Percentiles rank a stretch among this genome's conserved stretches.
Conservation (phyloP, 192 early-diverging fungal genomes). For the Umbelopsis vinacea region DNA sequence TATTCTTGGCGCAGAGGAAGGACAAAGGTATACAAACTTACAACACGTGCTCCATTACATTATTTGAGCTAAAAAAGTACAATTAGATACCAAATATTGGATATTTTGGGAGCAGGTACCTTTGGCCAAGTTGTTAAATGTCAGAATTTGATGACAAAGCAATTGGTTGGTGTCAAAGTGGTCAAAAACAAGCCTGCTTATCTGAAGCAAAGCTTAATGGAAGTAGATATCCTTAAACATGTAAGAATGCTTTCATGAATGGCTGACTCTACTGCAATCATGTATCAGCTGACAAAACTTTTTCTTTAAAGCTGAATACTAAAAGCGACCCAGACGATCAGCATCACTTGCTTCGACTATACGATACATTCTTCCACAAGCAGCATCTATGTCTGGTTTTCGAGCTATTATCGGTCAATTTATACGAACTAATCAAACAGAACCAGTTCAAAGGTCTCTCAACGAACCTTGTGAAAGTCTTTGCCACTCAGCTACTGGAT, state of each 20-base stretch:
- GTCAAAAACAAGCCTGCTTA: slow-evolving; percentile 98
- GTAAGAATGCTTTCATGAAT: slow-evolving; percentile 43
- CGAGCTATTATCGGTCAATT: slow-evolving; percentile 94
- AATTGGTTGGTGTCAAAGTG: slow-evolving; percentile 91
- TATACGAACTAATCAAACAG: slow-evolving; percentile 98
- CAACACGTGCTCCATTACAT: neutral
- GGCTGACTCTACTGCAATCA: neutral
- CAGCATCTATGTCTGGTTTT: slow-evolving; percentile 95
- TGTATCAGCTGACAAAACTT: neutral
- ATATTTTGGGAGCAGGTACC: slow-evolving; percentile 93
- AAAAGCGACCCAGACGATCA: slow-evolving; percentile 83
- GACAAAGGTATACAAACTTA: slow-evolving; percentile 62
- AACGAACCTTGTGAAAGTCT: slow-evolving; percentile 86
- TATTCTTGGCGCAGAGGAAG: slow-evolving; percentile 84
- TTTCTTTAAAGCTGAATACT: slow-evolving; percentile 76
- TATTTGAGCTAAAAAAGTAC: neutral
- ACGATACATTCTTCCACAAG: slow-evolving; percentile 90
- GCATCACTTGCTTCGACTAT: slow-evolving; percentile 87
- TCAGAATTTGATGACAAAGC: slow-evolving; percentile 84
- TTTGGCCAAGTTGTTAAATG: slow-evolving; percentile 99
- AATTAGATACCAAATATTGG: slow-evolving; percentile 83
- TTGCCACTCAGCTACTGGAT: slow-evolving; percentile 92
- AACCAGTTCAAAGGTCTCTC: slow-evolving; percentile 93
- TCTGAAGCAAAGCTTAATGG: slow-evolving; percentile 95
- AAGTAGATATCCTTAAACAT: slow-evolving; percentile 89